phyloP scores from a whole-genome alignment of 179 eudicot genomes.

The Pouteria campechiana region DNA sequence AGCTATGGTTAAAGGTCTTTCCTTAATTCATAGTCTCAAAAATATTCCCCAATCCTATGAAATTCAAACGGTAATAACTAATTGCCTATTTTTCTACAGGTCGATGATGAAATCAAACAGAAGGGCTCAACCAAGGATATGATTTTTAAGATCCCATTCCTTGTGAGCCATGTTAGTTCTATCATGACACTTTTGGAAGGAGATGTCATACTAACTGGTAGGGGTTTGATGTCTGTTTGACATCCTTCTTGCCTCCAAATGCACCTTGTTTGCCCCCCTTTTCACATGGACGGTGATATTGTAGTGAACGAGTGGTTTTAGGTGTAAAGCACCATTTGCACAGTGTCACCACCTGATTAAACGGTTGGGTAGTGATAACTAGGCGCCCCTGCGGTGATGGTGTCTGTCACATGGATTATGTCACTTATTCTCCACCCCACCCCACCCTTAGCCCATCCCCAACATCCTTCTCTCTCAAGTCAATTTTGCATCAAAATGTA shows the following conservation, averaged over 20 bases:
- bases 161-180: conserved; percentile 90
- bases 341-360: too few species aligned
- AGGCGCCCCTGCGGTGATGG: too few species aligned
- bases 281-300: too few species aligned
- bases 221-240: not conserved
- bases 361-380: too few species aligned
- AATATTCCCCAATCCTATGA: not conserved
- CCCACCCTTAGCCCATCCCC: too few species aligned
- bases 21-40: not conserved
- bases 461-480: too few species aligned
- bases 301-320: too few species aligned
- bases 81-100: conserved; percentile 39
- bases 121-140: conserved; percentile 85
- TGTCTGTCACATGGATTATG: too few species aligned
- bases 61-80: not conserved
- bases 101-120: conserved; percentile 83
- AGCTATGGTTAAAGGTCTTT: conserved; percentile 87
- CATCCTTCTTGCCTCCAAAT: not conserved
- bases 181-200: conserved; percentile 90
- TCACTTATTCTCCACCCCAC: too few species aligned
- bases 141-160: conserved; percentile 84
- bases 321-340: too few species aligned
- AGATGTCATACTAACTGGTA: conserved; percentile 95
- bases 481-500: too few species aligned
- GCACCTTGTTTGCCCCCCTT: too few species aligned